Percentiles rank a stretch among this genome's conserved stretches.
Evolutionary conservation across 768 basidiomycete species (phyloP).

Genomic region (Russula sp.): DNA sequence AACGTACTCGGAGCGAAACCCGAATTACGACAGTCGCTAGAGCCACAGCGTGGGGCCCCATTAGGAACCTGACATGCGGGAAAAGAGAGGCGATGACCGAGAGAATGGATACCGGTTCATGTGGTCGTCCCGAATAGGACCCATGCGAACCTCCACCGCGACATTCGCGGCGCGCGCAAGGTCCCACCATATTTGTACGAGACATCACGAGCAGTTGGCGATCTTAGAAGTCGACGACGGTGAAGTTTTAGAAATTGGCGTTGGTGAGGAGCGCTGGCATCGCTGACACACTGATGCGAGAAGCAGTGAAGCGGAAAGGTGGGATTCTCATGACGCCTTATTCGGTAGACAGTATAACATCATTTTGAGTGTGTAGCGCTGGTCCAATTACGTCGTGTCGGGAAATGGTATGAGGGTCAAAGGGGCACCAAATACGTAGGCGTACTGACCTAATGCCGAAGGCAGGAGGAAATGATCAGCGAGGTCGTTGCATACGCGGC

Average conservation of each 20-base stretch:
- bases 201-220: neutral
- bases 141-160: too few species aligned
- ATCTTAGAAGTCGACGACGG: neutral
- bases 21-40: neutral
- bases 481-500: conserved; percentile 34
- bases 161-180: neutral
- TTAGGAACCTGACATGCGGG: neutral
- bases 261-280: neutral
- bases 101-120: neutral
- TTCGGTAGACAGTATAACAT: neutral
- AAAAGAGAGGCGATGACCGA: neutral
- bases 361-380: neutral
- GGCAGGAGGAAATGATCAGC: conserved; percentile 33
- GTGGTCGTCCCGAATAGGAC: neutral
- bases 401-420: neutral
- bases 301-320: neutral
- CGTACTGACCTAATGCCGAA: conserved; percentile 24
- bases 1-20: neutral
- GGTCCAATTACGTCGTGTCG: neutral
- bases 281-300: neutral
- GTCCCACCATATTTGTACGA: neutral
- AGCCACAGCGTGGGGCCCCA: neutral
- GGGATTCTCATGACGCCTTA: neutral
- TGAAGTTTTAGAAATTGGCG: neutral
- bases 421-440: neutral